Percentiles rank a stretch among this genome's conserved stretches.
phyloP scores from a whole-genome alignment of 106 monocot species.

The Allium sativum region DNA sequence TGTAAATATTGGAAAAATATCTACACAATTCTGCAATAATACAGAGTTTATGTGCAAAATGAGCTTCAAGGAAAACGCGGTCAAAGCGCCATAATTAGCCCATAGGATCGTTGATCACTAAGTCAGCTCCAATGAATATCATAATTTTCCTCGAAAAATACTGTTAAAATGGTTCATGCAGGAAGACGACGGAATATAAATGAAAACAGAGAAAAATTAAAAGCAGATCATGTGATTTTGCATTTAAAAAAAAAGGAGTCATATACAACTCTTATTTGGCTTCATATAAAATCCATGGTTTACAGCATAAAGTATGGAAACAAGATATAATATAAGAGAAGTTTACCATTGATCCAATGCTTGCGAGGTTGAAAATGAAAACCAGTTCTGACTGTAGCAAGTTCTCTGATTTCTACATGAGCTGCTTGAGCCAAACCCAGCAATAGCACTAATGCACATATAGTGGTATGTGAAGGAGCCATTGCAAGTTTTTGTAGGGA shows the following conservation, averaged over 20 bases:
- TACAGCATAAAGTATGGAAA: background rate
- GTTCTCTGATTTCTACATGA: slow-evolving; percentile 18
- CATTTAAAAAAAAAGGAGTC: background rate
- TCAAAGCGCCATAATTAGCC: too few species aligned
- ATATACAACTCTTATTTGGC: background rate
- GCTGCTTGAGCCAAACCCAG: slow-evolving; percentile 14
- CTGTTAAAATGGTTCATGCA: background rate
- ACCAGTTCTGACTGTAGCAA: slow-evolving; percentile 24
- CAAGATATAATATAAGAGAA: background rate
- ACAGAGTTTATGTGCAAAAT: too few species aligned
- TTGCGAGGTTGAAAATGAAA: slow-evolving; percentile 67
- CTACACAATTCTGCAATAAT: too few species aligned
- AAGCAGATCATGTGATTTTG: background rate
- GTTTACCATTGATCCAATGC: slow-evolving; percentile 68
- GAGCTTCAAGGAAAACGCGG: too few species aligned
- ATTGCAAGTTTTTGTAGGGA: too few species aligned
- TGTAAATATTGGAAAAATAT: too few species aligned
- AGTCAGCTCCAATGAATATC: too few species aligned
- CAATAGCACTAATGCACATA: too few species aligned
- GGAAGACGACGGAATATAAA: background rate
- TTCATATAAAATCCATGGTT: background rate
- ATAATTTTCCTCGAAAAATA: background rate
- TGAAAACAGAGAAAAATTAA: background rate
- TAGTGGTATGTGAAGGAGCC: too few species aligned
- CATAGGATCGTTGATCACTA: too few species aligned